phyloP scores from a whole-genome alignment of 768 basidiomycete genomes.

The Rhizopogon salebrosus region DNA sequence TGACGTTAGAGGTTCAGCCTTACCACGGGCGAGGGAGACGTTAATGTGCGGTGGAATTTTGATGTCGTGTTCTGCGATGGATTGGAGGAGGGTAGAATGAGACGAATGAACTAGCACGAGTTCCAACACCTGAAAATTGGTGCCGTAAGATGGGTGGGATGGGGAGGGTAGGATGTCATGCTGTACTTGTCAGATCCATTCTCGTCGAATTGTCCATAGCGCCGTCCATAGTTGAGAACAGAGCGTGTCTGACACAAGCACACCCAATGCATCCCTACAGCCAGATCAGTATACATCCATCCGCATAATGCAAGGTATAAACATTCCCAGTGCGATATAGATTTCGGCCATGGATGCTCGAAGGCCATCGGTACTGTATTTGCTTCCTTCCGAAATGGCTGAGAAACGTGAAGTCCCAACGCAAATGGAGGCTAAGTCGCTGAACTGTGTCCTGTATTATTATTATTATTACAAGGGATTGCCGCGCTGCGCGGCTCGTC shows the following conservation, averaged over 20 bases:
- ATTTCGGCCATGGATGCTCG: slow-evolving; percentile 86
- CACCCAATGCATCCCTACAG: slow-evolving; percentile 80
- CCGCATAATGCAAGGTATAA: slow-evolving; percentile 4
- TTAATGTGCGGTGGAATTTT: slow-evolving; percentile 94
- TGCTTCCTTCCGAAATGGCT: no score
- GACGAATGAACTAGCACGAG: no score
- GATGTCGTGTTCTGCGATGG: slow-evolving; percentile 92
- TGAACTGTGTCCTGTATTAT: no score
- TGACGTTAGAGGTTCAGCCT: slow-evolving; percentile 91
- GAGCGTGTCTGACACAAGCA: slow-evolving; percentile 94
- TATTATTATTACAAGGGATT: no score
- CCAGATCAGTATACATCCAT: slow-evolving; percentile 6
- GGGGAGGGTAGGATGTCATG: slow-evolving; percentile 2
- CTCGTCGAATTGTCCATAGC: slow-evolving; percentile 94
- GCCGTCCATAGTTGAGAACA: slow-evolving; percentile 81
- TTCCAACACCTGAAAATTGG: no score
- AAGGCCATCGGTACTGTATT: slow-evolving; percentile 76
- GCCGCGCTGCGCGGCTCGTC: no score
- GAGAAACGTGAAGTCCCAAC: no score
- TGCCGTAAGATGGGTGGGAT: slow-evolving; percentile 5
- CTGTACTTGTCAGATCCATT: slow-evolving; percentile 96
- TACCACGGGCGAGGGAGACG: slow-evolving; percentile 94
- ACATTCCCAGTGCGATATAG: slow-evolving; percentile 87
- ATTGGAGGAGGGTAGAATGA: slow-evolving; percentile 94
- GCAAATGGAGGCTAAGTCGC: no score